A percentile compares a stretch with the other conserved stretches of the same genome.
phyloP scores from a whole-genome alignment of 768 basidiomycete species.

The Lactifluus subvellereus region DNA sequence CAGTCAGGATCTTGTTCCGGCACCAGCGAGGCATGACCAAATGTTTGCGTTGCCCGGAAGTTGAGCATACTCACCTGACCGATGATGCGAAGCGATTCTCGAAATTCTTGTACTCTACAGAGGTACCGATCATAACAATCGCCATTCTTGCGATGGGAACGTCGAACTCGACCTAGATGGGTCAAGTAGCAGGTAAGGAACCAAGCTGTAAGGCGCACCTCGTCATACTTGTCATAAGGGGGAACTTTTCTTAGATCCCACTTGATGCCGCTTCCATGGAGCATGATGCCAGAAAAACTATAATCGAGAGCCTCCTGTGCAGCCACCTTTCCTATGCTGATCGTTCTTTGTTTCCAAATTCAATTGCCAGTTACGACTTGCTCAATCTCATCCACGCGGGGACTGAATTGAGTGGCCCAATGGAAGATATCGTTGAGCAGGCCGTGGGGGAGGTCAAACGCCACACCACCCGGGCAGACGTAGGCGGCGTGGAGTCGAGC shows the following conservation, averaged over 20 bases:
- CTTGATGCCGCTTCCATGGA: slow-evolving; percentile 72
- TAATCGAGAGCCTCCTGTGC: slow-evolving; percentile 93
- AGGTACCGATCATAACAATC: slow-evolving; percentile 43
- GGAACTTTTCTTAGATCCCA: no score
- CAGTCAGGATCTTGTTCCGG: slow-evolving; percentile 61
- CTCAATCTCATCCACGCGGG: no score
- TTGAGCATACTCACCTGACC: slow-evolving; percentile 31
- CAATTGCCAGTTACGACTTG: slow-evolving; percentile 89
- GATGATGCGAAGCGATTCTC: slow-evolving; percentile 59
- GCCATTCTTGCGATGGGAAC: slow-evolving; percentile 91
- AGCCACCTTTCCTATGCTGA: slow-evolving; percentile 85
- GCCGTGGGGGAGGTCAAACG: no score
- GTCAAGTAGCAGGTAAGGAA: slow-evolving; percentile 29
- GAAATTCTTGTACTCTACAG: slow-evolving; percentile 97
- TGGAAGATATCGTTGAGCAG: no score
- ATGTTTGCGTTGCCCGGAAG: background rate
- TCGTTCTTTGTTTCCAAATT: slow-evolving; percentile 94
- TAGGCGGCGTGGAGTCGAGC: no score
- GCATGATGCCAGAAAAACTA: slow-evolving; percentile 95
- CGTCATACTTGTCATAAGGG: no score
- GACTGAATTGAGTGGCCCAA: no score
- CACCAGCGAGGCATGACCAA: slow-evolving; percentile 45
- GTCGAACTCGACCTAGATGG: slow-evolving; percentile 85
- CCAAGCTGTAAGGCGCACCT: no score
- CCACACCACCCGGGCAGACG: no score